phyloP scores from a whole-genome alignment of 805 yeast genomes.

The Suhomyces sp. region DNA sequence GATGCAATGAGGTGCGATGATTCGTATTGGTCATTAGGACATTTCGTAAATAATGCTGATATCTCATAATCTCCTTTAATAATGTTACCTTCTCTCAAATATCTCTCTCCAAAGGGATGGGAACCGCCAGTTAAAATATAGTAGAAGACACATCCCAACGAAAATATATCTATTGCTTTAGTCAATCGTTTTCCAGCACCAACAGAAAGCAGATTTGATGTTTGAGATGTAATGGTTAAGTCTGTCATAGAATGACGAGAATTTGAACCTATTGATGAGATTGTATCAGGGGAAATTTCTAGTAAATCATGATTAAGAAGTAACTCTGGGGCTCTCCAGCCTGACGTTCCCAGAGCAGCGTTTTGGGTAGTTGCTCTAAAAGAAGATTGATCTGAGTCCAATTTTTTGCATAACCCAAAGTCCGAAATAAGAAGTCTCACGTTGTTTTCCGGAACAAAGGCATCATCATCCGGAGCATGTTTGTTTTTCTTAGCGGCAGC shows the following conservation, averaged over 20 bases:
- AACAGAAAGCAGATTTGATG: neutral
- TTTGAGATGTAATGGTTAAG: constrained; percentile 5
- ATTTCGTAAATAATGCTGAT: constrained; percentile 42
- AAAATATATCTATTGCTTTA: constrained; percentile 88
- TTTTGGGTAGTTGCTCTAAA: constrained; percentile 89
- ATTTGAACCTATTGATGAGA: constrained; percentile 25
- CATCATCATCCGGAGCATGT: constrained; percentile 3
- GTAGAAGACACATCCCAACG: constrained; percentile 91
- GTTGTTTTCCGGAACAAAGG: constrained; percentile 12
- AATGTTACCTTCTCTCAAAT: constrained; percentile 85
- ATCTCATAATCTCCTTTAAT: constrained; percentile 62
- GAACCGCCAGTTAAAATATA: constrained; percentile 78
- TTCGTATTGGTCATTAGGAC: constrained; percentile 51
- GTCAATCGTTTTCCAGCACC: constrained; percentile 58
- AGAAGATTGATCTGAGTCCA: constrained; percentile 90
- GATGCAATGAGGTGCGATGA: constrained; percentile 67
- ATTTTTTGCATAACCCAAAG: constrained; percentile 90
- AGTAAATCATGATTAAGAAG: constrained; percentile 42
- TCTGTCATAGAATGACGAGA: constrained; percentile 15
- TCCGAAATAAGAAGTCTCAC: constrained; percentile 84
- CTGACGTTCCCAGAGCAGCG: constrained; percentile 90
- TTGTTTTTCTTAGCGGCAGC: constrained; percentile 54
- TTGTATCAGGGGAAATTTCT: constrained; percentile 41
- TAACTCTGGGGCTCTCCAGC: constrained; percentile 98
- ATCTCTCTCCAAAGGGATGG: constrained; percentile 96